Evolutionary conservation across 2,329 filamentous ascomycete species (phyloP), one percentile per base, ranked within the genome.

Genomic region (Penicillium oxalicum): DNA sequence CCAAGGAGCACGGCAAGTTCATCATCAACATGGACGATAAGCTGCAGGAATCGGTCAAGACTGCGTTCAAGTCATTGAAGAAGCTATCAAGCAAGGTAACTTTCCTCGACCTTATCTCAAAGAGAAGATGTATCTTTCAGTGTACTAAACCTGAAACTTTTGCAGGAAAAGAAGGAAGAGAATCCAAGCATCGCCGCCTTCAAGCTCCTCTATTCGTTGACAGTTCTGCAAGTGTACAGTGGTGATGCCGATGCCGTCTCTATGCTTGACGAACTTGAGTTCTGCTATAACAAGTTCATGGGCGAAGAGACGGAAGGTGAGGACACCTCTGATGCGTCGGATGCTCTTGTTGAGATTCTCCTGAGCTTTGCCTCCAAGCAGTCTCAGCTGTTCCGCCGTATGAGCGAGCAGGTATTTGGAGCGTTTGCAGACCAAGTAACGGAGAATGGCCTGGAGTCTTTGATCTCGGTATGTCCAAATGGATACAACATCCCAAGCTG

Each of bases 281-380:
- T 85, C 50, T 90, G 86, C 65, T 86, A 85, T 50, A 77, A 86
- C 38, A 83, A 82, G 61, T 75, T 86, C 48, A 62, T 76, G 47
- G 65, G 69, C 25, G 67, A 70, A 43, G 73, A 77, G 44, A 70
- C 71, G 0, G 76, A 81, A 54, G 70, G 80, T 64, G 65, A 71
- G 35, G 74, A 81, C 59, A 69, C 73, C 1, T 62, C 64, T 0
- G 68, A 71, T 53, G 70, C 69, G 2, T 86, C 88, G 0, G 83
- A 88, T 61, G 78, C 88, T 26, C 71, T 96, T 7, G 83, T 96
- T 2, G 93, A 97, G 62, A 87, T 97, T 44, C 70, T 98, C 6
- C 75, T 97, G n/a, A 88, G 88, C 45, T 89, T 97, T 71, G 81
- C 94, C 2, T 88, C 90, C 0, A 88, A 89, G 53, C 87, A 86